These are phyloP conservation scores for Gliomastix tumulicola DNA, from an alignment of 2,329 filamentous ascomycete genomes.

Conservation along the genomic window DNA sequence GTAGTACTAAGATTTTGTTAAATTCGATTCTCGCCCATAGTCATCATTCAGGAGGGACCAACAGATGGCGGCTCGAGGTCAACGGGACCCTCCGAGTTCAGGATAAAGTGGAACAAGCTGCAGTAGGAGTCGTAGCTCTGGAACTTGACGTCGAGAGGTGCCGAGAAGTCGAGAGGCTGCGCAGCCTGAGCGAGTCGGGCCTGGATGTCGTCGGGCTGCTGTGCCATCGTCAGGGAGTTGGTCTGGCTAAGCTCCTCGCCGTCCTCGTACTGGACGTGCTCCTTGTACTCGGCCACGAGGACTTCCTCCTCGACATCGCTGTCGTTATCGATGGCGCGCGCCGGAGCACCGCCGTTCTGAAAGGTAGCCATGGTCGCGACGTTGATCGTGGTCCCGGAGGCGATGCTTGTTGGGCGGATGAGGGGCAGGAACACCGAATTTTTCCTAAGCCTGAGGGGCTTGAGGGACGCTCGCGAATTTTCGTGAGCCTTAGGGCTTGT, in stretches of 20 bases:
- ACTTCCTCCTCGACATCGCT: constrained; percentile 96
- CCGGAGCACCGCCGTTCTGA: constrained; percentile 53
- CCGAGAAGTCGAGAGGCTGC: constrained; percentile 92
- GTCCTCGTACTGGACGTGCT: constrained; percentile 93
- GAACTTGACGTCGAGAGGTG: constrained; percentile 93
- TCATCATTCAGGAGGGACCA: too few species aligned
- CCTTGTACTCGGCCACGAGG: constrained; percentile 89
- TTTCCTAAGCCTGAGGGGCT: constrained; percentile 21
- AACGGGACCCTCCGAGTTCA: constrained; percentile 98
- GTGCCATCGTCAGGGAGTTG: constrained; percentile 60
- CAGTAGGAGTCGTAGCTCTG: constrained; percentile 99
- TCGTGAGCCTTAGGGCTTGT: constrained; percentile 8
- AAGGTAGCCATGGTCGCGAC: constrained; percentile 48
- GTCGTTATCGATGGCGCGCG: constrained; percentile 64
- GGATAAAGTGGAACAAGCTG: constrained; percentile 97
- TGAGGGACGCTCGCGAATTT: constrained; percentile 3
- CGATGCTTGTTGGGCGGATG: constrained; percentile 4
- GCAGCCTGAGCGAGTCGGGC: constrained; percentile 85
- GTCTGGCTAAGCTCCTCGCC: constrained; percentile 73
- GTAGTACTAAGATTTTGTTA: constrained; percentile 64
- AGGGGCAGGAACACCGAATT: constrained; percentile 24
- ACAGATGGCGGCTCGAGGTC: constrained; percentile 95
- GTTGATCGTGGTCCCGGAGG: background rate
- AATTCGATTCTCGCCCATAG: too few species aligned
- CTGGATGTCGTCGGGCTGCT: constrained; percentile 86